Percentiles rank a stretch among this genome's conserved stretches.
These are phyloP conservation scores for Cyclotella baltica DNA, from an alignment of 108 stramenopile species.

Conservation along the genomic window DNA sequence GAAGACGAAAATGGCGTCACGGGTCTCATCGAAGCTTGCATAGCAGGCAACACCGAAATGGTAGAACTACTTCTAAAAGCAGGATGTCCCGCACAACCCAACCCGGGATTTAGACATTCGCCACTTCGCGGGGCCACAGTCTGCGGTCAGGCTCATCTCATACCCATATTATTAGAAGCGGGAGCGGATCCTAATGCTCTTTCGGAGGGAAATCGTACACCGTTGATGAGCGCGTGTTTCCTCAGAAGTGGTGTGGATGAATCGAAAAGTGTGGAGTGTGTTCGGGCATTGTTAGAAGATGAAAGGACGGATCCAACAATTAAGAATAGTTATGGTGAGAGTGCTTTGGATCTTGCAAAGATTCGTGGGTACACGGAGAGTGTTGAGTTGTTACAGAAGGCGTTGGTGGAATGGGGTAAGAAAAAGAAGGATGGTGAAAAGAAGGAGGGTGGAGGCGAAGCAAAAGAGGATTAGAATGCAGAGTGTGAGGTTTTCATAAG, in stretches of 20 bases:
- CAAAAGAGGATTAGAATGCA: too few species aligned
- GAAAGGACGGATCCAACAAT: conserved; percentile 42
- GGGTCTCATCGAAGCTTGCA: conserved; percentile 43
- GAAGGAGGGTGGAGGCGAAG: too few species aligned
- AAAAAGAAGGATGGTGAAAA: too few species aligned
- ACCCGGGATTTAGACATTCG: conserved; percentile 28
- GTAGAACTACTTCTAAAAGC: conserved; percentile 19
- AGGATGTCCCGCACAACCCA: conserved; percentile 45
- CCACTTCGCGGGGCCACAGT: conserved; percentile 45
- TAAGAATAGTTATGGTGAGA: conserved; percentile 39
- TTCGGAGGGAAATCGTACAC: conserved; percentile 43
- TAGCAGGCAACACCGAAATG: conserved; percentile 21
- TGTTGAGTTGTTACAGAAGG: conserved; percentile 25
- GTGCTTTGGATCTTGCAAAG: conserved; percentile 41
- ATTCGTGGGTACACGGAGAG: conserved; percentile 31
- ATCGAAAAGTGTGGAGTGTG: conserved; percentile 22
- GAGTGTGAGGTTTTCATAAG: too few species aligned
- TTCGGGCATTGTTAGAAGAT: conserved; percentile 40
- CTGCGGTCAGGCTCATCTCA: conserved; percentile 30
- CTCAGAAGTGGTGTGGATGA: conserved; percentile 20
- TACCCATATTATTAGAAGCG: conserved; percentile 26
- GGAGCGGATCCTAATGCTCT: conserved; percentile 50
- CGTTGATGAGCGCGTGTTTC: conserved; percentile 53
- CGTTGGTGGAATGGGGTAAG: conserved; percentile 24
- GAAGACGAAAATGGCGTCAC: conserved; percentile 41